These are phyloP conservation scores for Saussurea involucrata DNA, from an alignment of 129 eudicot species.

Conservation along the genomic window DNA sequence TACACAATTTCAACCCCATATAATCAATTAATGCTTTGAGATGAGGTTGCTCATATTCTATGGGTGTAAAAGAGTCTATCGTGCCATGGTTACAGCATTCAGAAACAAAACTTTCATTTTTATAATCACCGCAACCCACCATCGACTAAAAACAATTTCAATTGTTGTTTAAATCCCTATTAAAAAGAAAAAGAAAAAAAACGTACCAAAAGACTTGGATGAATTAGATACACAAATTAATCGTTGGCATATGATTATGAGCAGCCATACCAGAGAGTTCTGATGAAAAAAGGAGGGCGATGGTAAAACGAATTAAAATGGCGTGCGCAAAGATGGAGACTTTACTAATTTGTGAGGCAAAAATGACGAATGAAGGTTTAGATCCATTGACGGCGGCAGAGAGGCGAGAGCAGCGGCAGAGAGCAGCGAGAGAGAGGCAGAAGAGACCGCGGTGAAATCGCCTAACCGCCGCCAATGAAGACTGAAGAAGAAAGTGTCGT, in stretches of 20 bases:
- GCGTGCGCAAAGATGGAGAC: neutral
- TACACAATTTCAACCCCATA: no score
- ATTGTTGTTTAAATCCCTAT: neutral
- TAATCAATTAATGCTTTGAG: neutral
- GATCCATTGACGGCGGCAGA: neutral
- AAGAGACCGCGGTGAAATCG: no score
- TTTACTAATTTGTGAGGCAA: no score
- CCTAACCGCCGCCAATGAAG: no score
- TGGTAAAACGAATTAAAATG: neutral
- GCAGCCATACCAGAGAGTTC: no score
- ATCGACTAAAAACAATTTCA: neutral
- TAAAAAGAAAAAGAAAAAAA: neutral
- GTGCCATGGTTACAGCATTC: conserved; percentile 43
- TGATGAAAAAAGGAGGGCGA: neutral
- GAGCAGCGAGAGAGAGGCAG: no score
- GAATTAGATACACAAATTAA: neutral
- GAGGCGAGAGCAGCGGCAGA: no score
- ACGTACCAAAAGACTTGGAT: no score
- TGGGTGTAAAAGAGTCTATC: conserved; percentile 44
- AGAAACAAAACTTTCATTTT: conserved; percentile 25
- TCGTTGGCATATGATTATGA: neutral
- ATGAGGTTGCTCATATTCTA: conserved; percentile 25
- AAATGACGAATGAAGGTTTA: no score
- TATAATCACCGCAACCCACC: conserved; percentile 45
- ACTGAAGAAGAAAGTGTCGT: no score